phyloP scores from a whole-genome alignment of 1,139 yeast species.

The Wickerhamomyces sp. region DNA sequence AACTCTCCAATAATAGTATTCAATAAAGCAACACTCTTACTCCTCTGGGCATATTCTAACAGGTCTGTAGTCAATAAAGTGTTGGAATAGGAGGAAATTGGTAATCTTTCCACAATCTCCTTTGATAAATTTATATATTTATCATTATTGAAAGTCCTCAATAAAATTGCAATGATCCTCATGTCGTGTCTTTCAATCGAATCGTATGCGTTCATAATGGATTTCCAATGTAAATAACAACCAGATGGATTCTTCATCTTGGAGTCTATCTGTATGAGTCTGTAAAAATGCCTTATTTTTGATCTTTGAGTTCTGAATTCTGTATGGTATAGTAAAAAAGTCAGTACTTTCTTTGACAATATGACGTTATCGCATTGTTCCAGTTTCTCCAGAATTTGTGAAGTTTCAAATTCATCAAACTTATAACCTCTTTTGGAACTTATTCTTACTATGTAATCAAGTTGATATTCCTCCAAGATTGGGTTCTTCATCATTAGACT shows the following conservation, averaged over 20 bases:
- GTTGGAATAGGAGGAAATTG: constrained; percentile 30
- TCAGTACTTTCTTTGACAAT: neutral
- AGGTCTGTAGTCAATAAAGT: constrained; percentile 32
- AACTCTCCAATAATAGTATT: constrained; percentile 27
- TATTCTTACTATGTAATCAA: constrained; percentile 14
- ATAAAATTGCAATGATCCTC: constrained; percentile 26
- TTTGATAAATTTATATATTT: constrained; percentile 27
- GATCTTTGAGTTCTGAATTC: neutral
- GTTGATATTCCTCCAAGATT: constrained; percentile 12
- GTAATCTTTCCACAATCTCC: constrained; percentile 28
- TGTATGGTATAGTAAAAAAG: neutral
- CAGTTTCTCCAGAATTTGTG: constrained; percentile 2
- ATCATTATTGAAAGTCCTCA: constrained; percentile 28
- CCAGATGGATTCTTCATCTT: constrained; percentile 23
- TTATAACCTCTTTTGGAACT: constrained; percentile 4
- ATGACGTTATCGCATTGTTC: neutral
- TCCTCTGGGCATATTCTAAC: constrained; percentile 28
- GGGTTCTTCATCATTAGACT: constrained; percentile 17
- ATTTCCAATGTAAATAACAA: constrained; percentile 22
- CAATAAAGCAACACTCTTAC: constrained; percentile 25
- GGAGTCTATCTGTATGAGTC: constrained; percentile 22
- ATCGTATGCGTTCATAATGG: constrained; percentile 17
- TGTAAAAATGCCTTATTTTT: constrained; percentile 17
- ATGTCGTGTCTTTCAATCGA: constrained; percentile 22
- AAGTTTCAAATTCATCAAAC: constrained; percentile 12